Percentiles rank a stretch among this genome's conserved stretches.
phyloP scores from a whole-genome alignment of 2,329 filamentous ascomycete genomes.

The Nannizzia gypsea region DNA sequence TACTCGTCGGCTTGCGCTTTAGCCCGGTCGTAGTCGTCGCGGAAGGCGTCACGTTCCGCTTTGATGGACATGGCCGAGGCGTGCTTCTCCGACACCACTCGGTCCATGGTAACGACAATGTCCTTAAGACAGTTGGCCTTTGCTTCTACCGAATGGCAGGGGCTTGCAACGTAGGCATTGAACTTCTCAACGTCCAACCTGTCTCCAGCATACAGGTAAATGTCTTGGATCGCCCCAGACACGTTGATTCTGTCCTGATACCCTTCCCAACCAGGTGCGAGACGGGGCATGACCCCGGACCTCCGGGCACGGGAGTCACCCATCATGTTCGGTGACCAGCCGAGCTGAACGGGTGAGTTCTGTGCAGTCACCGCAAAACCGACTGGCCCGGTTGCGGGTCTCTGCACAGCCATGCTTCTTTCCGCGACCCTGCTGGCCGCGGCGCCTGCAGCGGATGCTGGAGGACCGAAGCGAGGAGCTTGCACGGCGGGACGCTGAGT shows the following conservation, averaged over 20 bases:
- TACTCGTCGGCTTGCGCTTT: constrained; percentile 1
- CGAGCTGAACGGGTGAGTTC: not conserved
- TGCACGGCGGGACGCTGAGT: not conserved
- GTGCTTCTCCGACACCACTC: not conserved
- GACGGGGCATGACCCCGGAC: not conserved
- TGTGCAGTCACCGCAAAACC: constrained; percentile 2
- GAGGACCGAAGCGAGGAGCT: constrained; percentile 1
- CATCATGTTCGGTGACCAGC: not conserved
- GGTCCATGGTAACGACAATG: constrained; percentile 1
- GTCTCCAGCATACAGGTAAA: constrained; percentile 1
- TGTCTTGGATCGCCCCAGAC: constrained; percentile 1
- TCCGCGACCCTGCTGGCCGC: not conserved
- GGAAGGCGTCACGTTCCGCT: constrained; percentile 3
- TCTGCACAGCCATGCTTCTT: constrained; percentile 3
- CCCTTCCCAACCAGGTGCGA: constrained; percentile 1
- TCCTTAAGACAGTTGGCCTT: not conserved
- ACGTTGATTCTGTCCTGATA: constrained; percentile 3
- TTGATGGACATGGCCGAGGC: not conserved
- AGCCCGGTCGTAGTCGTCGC: not conserved
- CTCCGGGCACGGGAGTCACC: constrained; percentile 2
- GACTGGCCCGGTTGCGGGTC: not conserved
- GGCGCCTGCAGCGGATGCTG: not conserved
- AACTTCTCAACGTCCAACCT: constrained; percentile 2
- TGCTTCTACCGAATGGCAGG: not conserved
- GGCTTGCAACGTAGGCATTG: constrained; percentile 1